A percentile compares a stretch with the other conserved stretches of the same genome.
Evolutionary conservation across 306 rosid genomes (phyloP).

Genomic region (Delonix regia): DNA sequence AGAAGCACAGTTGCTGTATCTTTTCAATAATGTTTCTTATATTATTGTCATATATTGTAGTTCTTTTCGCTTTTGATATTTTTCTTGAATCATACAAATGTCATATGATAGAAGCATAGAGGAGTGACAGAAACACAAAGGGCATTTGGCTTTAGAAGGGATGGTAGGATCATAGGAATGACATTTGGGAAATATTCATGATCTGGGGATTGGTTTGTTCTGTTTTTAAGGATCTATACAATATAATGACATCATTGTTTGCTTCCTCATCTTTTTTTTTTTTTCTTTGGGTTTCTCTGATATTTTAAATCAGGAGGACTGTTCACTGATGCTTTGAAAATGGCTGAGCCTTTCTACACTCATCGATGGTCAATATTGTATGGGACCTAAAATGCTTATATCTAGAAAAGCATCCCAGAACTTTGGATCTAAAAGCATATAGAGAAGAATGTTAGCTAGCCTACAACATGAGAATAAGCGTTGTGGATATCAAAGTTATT

Average conservation of each 20-base stretch:
- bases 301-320: neutral
- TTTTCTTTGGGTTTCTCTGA: neutral
- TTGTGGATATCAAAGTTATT: neutral
- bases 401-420: neutral
- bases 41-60: neutral
- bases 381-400: neutral
- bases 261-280: neutral
- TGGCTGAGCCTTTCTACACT: neutral
- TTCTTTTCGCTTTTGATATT: neutral
- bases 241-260: neutral
- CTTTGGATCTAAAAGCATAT: neutral
- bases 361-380: neutral
- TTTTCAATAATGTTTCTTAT: slow-evolving; percentile 27
- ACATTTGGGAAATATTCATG: neutral
- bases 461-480: neutral
- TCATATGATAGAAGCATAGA: slow-evolving; percentile 30
- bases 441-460: neutral
- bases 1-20: slow-evolving; percentile 85
- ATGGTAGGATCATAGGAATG: neutral
- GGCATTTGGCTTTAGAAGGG: neutral
- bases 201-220: neutral
- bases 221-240: neutral
- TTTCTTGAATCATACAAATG: slow-evolving; percentile 10
- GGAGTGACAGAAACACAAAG: slow-evolving; percentile 6
- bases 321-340: neutral